A percentile compares a stretch with the other conserved stretches of the same genome.
Evolutionary conservation across 2,329 filamentous ascomycete genomes (phyloP).

Genomic region (Apiospora pterosperma): DNA sequence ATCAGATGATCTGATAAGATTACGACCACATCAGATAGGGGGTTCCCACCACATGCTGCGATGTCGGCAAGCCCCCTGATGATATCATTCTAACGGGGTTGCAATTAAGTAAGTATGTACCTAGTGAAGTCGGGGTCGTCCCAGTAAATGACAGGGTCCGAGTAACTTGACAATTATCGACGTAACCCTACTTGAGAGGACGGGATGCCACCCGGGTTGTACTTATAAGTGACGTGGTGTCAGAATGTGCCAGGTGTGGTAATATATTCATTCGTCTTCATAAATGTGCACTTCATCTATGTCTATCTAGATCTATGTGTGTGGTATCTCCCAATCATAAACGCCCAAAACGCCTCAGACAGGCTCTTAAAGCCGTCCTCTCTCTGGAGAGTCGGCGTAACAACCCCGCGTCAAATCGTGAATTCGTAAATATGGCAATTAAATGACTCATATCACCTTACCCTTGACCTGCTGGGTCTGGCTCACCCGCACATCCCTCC

Average conservation of each 20-base stretch:
- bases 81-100: background rate
- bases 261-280: background rate
- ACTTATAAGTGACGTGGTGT: background rate
- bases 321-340: background rate
- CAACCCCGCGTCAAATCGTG: background rate
- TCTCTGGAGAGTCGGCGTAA: background rate
- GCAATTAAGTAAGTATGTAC: too few relatives aligned
- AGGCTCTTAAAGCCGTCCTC: too few relatives aligned
- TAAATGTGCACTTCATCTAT: background rate
- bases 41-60: background rate
- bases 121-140: background rate
- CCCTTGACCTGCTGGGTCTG: slow-evolving; percentile 30
- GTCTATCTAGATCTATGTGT: background rate
- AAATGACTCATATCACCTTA: slow-evolving; percentile 24
- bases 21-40: slow-evolving; percentile 1
- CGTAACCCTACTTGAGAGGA: background rate
- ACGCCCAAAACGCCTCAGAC: background rate
- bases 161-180: background rate
- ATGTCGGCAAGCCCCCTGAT: background rate
- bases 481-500: slow-evolving; percentile 28
- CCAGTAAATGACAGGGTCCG: background rate
- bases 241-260: background rate
- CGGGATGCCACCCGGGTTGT: background rate
- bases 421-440: background rate
- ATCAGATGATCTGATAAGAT: slow-evolving; percentile 15